Evolutionary conservation across 140 eudicot genomes (phyloP), one percentile per base, ranked within the genome.

Genomic region (Erigeron philadelphicus): DNA sequence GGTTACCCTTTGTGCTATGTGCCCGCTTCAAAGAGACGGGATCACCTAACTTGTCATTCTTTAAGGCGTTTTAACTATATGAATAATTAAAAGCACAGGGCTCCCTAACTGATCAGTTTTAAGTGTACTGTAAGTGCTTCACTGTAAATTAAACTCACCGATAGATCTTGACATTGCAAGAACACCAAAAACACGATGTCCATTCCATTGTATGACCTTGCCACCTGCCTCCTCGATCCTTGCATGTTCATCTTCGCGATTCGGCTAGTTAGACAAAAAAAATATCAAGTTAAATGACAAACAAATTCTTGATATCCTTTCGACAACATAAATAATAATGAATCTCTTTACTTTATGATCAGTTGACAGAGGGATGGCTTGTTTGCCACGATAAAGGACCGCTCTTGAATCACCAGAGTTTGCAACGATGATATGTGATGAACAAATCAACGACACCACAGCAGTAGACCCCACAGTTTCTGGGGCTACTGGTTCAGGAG

Each of bases 391-490:
- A 68, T 81, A 88, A 60, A 91, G 97, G 21, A 91, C 97, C 6
- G 97, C 97, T 77, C 97, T 82, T 52, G 97, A 90, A 82, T 90
- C 97, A 50, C 97, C 97, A 80, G 96, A 88, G 52, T 90, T 90
- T 52, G 90, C 94, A 75, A 90, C 91, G 13, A 90, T 78, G 41
- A 90, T 75, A 74, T 90, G 97, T 40, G 97, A 88, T 41, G 97
- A 84, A 66, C 95, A 88, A 13, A 90, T 82, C 54, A 90, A 77
- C 6, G 95, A 87, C 66, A 86, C 97, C 57, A 90, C 97, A 35
- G 97, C 97, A 70, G 97, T 90, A 1, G 97, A 90, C 53, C 97
- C 97, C 66, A 90, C 96, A n/a, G 97, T 90, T 80, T 88, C 97
- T 0, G 95, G 89, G 68, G 96, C 91, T 49, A 88, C 72, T 18